phyloP scores from a whole-genome alignment of 768 basidiomycete genomes.

The Macrolepiota dolichaula region DNA sequence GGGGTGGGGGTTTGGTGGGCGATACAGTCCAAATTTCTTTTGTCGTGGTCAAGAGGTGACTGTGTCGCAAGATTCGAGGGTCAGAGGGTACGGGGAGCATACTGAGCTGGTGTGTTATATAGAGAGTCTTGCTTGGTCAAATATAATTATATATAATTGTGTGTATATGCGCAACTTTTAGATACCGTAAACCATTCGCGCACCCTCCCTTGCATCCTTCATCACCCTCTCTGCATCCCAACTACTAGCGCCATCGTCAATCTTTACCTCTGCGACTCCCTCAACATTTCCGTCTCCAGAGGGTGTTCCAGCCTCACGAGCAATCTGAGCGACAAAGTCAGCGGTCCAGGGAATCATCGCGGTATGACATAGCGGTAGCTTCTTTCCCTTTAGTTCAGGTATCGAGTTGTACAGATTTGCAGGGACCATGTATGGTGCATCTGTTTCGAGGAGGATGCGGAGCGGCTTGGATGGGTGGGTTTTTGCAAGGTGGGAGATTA shows the following conservation, averaged over 20 bases:
- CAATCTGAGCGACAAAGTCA: constrained; percentile 58
- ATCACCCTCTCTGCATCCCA: constrained; percentile 47
- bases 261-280: too few relatives aligned
- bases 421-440: constrained; percentile 87
- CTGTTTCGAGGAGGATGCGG: constrained; percentile 74
- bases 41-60: too few relatives aligned
- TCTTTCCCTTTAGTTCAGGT: constrained; percentile 49
- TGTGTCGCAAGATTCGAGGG: too few relatives aligned
- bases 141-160: too few relatives aligned
- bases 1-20: too few relatives aligned
- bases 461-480: constrained; percentile 36
- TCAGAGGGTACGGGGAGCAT: too few relatives aligned
- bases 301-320: constrained; percentile 42
- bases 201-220: constrained; percentile 61
- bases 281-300: too few relatives aligned
- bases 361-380: constrained; percentile 68
- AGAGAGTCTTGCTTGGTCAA: too few relatives aligned
- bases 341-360: constrained; percentile 89
- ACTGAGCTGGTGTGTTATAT: too few relatives aligned
- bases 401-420: constrained; percentile 64
- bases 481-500: constrained; percentile 41
- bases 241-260: not conserved
- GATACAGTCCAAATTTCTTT: too few relatives aligned
- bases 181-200: constrained; percentile 56
- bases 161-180: constrained; percentile 19